phyloP scores from a whole-genome alignment of 2,329 filamentous ascomycete genomes.

The Chaetomium sp. region DNA sequence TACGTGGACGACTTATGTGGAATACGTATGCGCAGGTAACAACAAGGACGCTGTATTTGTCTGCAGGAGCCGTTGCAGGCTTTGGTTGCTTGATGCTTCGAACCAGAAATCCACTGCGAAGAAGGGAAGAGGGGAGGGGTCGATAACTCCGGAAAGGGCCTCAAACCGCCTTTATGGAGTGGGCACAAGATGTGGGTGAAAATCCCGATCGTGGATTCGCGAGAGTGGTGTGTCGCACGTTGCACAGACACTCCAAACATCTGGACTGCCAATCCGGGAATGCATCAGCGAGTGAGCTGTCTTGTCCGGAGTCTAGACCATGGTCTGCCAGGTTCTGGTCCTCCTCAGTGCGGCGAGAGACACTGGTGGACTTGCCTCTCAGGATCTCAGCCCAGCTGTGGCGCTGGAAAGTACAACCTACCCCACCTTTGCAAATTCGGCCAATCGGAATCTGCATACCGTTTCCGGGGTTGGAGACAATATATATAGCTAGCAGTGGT shows the following conservation, averaged over 20 bases:
- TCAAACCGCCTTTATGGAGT: not conserved
- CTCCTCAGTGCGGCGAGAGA: not conserved
- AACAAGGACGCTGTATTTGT: too few species aligned
- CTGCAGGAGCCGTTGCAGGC: too few species aligned
- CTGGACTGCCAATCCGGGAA: not conserved
- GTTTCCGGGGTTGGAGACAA: too few species aligned
- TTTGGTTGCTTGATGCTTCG: not conserved
- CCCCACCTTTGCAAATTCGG: too few species aligned
- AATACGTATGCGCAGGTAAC: too few species aligned
- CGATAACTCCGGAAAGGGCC: not conserved
- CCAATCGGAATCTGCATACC: too few species aligned
- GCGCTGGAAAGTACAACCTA: too few species aligned
- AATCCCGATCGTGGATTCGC: too few species aligned
- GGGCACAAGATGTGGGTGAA: not conserved
- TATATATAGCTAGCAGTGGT: too few species aligned
- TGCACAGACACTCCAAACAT: not conserved
- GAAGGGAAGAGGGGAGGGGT: not conserved
- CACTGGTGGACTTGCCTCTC: not conserved
- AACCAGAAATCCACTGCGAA: not conserved
- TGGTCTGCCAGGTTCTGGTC: not conserved
- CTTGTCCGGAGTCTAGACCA: slow-evolving; percentile 1
- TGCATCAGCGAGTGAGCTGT: not conserved
- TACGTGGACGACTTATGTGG: too few species aligned
- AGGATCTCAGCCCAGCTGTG: too few species aligned
- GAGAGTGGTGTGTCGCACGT: not conserved